Evolutionary conservation across 2,329 filamentous ascomycete species (phyloP).

Genomic region (Colletotrichum brevisporum): DNA sequence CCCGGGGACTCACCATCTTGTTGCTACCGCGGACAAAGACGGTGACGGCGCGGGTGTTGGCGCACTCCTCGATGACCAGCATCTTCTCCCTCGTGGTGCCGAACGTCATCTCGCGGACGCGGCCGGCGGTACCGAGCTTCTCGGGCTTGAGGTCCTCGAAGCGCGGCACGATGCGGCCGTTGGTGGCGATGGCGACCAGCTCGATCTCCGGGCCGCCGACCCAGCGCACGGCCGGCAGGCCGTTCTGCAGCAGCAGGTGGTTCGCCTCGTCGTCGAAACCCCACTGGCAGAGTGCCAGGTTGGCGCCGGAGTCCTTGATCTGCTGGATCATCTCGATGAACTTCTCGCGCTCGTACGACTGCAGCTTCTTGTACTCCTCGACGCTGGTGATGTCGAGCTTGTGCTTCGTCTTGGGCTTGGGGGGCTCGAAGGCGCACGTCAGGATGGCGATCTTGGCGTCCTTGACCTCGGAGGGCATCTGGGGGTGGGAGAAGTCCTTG

Average conservation of each 20-base stretch:
- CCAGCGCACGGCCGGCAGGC: conserved; percentile 96
- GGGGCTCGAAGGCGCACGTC: conserved; percentile 97
- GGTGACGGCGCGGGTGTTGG: conserved; percentile 96
- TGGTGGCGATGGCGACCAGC: conserved; percentile 97
- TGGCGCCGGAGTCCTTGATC: conserved; percentile 97
- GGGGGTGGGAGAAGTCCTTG: conserved; percentile 99
- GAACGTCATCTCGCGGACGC: conserved; percentile 95
- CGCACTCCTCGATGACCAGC: conserved; percentile 99
- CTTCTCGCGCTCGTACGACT: conserved; percentile 95
- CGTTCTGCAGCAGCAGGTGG: conserved; percentile 95
- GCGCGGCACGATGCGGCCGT: conserved; percentile 95
- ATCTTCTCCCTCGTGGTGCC: conserved; percentile 99
- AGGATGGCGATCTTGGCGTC: conserved; percentile 98
- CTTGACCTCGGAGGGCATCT: conserved; percentile 96
- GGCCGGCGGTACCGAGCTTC: conserved; percentile 90
- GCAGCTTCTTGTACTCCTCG: conserved; percentile 98
- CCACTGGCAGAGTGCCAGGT: conserved; percentile 99
- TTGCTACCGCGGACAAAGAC: conserved; percentile 98
- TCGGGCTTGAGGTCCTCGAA: conserved; percentile 94
- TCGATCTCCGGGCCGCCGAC: conserved; percentile 98
- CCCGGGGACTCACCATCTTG: conserved; percentile 85
- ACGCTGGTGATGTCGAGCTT: conserved; percentile 98
- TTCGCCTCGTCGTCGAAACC: conserved; percentile 99
- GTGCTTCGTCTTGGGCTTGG: conserved; percentile 99
- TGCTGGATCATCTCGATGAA: conserved; percentile 99